A percentile compares a stretch with the other conserved stretches of the same genome.
Evolutionary conservation across 805 yeast genomes (phyloP).

Genomic region (Wickerhamomyces chaumierensis): DNA sequence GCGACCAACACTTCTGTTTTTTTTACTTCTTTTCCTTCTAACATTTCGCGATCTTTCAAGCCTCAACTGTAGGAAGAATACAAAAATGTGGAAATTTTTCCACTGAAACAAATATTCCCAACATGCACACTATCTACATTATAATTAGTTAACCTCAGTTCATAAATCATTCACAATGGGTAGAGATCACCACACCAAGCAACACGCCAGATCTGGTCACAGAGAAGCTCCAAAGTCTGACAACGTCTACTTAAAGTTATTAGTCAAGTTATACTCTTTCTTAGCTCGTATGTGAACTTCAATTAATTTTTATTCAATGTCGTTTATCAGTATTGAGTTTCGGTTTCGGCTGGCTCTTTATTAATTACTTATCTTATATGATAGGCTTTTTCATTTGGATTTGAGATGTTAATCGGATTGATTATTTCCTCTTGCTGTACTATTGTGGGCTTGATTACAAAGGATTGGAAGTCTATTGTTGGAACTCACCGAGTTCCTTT

Average conservation of each 20-base stretch:
- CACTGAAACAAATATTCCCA: neutral
- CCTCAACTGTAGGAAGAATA: too few relatives aligned
- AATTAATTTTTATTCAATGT: neutral
- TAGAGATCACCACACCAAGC: constrained; percentile 93
- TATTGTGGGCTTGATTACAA: neutral
- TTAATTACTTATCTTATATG: neutral
- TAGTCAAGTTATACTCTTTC: constrained; percentile 97
- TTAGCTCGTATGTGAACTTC: constrained; percentile 87
- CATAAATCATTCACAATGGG: constrained; percentile 54
- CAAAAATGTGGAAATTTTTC: constrained; percentile 5
- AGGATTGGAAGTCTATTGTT: neutral
- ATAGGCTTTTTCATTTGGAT: neutral
- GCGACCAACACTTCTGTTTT: too few relatives aligned
- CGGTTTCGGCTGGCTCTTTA: neutral
- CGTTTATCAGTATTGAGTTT: neutral
- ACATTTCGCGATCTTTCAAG: too few relatives aligned
- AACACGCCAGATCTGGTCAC: constrained; percentile 92
- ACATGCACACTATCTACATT: constrained; percentile 1
- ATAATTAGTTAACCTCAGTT: neutral
- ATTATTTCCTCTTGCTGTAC: neutral
- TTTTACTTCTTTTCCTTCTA: too few relatives aligned
- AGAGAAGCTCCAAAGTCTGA: constrained; percentile 99
- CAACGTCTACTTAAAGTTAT: constrained; percentile 95
- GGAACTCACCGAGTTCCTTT: too few relatives aligned
- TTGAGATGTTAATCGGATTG: neutral